phyloP scores from a whole-genome alignment of 139 green algal species.

The Coccomyxa sp. region DNA sequence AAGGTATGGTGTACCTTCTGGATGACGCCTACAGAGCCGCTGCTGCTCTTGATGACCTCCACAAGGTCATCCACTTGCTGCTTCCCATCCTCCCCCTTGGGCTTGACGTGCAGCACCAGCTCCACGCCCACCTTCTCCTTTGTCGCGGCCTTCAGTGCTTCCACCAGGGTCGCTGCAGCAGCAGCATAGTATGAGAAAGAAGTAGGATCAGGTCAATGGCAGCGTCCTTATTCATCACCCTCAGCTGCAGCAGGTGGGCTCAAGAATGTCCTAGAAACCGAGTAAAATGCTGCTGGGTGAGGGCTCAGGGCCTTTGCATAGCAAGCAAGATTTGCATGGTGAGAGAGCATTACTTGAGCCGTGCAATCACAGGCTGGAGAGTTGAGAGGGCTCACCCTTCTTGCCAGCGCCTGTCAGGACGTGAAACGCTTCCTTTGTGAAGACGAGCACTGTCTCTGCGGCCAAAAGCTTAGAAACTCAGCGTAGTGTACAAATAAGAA shows the following conservation, averaged over 20 bases:
- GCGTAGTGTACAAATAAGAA: not conserved
- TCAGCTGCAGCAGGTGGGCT: not conserved
- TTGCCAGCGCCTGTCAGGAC: conserved; percentile 84
- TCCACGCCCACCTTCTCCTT: conserved; percentile 32
- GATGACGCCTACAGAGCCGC: conserved; percentile 49
- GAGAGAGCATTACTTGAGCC: too few relatives aligned
- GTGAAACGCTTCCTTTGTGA: conserved; percentile 68
- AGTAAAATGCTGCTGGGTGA: not conserved
- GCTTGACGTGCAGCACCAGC: conserved; percentile 61
- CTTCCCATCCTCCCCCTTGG: conserved; percentile 75
- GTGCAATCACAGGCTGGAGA: too few relatives aligned
- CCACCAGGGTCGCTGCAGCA: conserved; percentile 50
- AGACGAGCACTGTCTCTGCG: conserved; percentile 86
- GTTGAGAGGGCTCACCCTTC: too few relatives aligned
- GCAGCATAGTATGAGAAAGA: not conserved
- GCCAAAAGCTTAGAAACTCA: too few relatives aligned
- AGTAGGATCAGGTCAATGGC: not conserved
- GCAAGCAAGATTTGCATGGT: too few relatives aligned
- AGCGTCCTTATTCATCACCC: too few relatives aligned
- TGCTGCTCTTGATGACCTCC: conserved; percentile 23
- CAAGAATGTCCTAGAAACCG: not conserved
- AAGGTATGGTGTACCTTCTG: conserved; percentile 40
- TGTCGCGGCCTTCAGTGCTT: conserved; percentile 38
- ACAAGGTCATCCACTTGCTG: conserved; percentile 58
- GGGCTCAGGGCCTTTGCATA: too few relatives aligned